Conservation (phyloP, 2,329 filamentous ascomycete genomes). For the Zasmidium cellare region DNA sequence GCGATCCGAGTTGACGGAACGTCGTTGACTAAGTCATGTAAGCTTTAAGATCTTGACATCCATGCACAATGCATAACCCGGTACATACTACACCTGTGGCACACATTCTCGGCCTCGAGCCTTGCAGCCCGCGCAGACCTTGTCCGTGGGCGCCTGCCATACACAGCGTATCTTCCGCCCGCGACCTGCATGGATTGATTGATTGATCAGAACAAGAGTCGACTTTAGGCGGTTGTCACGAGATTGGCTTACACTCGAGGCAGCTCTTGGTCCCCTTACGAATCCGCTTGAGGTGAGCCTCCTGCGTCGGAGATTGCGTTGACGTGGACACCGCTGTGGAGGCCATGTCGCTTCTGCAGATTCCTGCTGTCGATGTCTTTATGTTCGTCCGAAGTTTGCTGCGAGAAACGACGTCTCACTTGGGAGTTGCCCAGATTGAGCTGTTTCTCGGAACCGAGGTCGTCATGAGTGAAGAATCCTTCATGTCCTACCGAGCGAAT, state of each 20-base stretch:
- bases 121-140: constrained; percentile 24
- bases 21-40: constrained; percentile 5
- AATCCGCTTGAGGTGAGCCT: constrained; percentile 18
- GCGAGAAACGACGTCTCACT: no score
- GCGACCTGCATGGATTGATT: constrained; percentile 22
- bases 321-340: background rate
- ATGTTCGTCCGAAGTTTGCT: no score
- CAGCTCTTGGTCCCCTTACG: constrained; percentile 35
- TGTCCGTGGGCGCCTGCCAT: constrained; percentile 21
- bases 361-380: no score
- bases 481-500: no score
- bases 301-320: background rate
- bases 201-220: background rate
- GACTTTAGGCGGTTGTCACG: background rate
- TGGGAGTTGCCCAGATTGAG: no score
- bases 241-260: constrained; percentile 29
- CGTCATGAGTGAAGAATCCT: no score
- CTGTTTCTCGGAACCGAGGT: no score
- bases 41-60: background rate
- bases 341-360: no score
- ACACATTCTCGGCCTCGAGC: constrained; percentile 21
- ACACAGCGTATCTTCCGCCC: constrained; percentile 35
- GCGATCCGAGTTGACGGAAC: constrained; percentile 8
- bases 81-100: constrained; percentile 18
- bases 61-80: background rate